phyloP scores from a whole-genome alignment of 2,329 filamentous ascomycete genomes.

The Zasmidium cellare region DNA sequence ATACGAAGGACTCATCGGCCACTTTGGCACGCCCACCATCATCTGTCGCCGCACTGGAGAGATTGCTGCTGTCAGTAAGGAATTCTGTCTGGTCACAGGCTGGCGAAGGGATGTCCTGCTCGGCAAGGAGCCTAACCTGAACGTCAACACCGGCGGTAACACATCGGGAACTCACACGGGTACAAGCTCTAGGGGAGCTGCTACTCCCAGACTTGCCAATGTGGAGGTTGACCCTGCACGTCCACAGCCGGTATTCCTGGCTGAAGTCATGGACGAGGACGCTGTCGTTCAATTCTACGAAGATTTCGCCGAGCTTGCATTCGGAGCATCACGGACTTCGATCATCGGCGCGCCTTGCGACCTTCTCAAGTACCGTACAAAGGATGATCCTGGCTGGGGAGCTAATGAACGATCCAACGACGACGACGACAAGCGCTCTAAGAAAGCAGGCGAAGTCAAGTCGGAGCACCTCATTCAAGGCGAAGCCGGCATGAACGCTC shows the following conservation, averaged over 20 bases:
- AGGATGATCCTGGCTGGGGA: conserved; percentile 52
- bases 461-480: conserved; percentile 48
- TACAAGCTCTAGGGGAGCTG: conserved; percentile 47
- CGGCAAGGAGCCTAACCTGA: conserved; percentile 82
- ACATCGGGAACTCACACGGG: conserved; percentile 43
- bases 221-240: conserved; percentile 38
- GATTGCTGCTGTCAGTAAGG: conserved; percentile 92
- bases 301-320: conserved; percentile 88
- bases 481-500: conserved; percentile 75
- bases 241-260: conserved; percentile 80
- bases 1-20: conserved; percentile 88
- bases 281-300: conserved; percentile 94
- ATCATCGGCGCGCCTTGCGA: conserved; percentile 77
- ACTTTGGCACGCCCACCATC: conserved; percentile 85
- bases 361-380: conserved; percentile 84
- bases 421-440: conserved; percentile 27
- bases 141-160: conserved; percentile 71
- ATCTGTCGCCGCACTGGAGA: conserved; percentile 91
- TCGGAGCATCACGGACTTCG: conserved; percentile 83
- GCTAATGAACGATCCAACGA: conserved; percentile 51
- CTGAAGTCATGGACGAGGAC: conserved; percentile 90
- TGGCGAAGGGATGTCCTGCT: conserved; percentile 90
- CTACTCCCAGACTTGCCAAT: conserved; percentile 44
- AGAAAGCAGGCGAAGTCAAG: conserved; percentile 25
- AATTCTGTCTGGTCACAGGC: conserved; percentile 92